phyloP scores from a whole-genome alignment of 192 early-diverging fungal species.

The Entomortierella chlamydospora region DNA sequence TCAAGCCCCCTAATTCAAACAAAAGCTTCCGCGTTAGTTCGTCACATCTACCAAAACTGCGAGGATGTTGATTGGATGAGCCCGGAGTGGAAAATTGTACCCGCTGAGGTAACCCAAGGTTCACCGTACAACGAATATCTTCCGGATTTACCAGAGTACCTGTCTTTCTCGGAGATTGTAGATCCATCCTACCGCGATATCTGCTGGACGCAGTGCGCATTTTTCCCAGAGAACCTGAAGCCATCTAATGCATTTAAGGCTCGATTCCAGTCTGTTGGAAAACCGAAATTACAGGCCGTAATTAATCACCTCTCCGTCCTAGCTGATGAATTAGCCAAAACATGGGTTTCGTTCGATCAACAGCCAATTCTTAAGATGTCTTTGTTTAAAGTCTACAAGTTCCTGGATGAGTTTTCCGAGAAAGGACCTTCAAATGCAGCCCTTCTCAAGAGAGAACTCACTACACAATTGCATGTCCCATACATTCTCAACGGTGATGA shows the following conservation, averaged over 20 bases:
- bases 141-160: neutral
- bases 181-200: neutral
- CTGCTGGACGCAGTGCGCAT: constrained; percentile 27
- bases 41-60: constrained; percentile 10
- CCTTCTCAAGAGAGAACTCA: neutral
- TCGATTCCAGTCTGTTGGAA: neutral
- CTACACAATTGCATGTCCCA: neutral
- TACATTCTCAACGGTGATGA: constrained; percentile 23
- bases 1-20: neutral
- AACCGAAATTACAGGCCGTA: neutral
- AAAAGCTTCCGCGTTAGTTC: neutral
- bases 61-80: constrained; percentile 23
- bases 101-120: neutral
- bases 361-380: neutral
- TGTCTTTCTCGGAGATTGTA: constrained; percentile 15
- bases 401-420: neutral
- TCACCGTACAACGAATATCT: neutral
- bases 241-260: neutral
- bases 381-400: constrained; percentile 7
- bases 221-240: constrained; percentile 18
- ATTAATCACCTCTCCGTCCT: neutral
- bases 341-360: neutral
- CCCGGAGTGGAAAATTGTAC: constrained; percentile 27
- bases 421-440: neutral
- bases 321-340: neutral